Evolutionary conservation across 371 early-diverging fungal species (phyloP).

Genomic region (Rhizopus arrhizus): DNA sequence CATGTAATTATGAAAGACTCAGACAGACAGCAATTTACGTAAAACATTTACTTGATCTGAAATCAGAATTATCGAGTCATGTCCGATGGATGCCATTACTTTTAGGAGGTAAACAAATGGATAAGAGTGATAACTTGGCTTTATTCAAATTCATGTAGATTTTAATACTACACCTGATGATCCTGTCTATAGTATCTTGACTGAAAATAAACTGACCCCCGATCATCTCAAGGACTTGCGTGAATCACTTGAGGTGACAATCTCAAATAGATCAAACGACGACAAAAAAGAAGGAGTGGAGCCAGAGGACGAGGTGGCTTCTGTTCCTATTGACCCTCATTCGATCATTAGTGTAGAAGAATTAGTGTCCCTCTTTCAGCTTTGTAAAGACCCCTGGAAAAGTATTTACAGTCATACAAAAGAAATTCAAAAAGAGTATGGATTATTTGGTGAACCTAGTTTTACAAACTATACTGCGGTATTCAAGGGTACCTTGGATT

Average conservation of each 20-base stretch:
- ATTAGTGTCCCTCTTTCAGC: conserved; percentile 26
- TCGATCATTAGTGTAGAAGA: neutral
- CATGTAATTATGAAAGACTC: conserved; percentile 58
- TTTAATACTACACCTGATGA: conserved; percentile 61
- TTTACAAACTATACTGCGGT: conserved; percentile 56
- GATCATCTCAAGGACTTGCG: conserved; percentile 28
- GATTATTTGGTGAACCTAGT: conserved; percentile 49
- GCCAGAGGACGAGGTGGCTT: conserved; percentile 2
- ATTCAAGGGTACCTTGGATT: conserved; percentile 60
- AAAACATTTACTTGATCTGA: conserved; percentile 26
- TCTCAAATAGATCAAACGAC: neutral
- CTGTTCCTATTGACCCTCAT: neutral
- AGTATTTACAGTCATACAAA: conserved; percentile 42
- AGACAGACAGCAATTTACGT: conserved; percentile 50
- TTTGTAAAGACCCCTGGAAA: conserved; percentile 28
- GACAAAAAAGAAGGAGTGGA: conserved; percentile 16
- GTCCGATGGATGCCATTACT: conserved; percentile 32
- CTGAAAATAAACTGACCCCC: conserved; percentile 14
- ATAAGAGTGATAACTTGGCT: neutral
- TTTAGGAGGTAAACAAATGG: conserved; percentile 29
- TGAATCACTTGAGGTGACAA: conserved; percentile 18
- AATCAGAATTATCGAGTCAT: conserved; percentile 7
- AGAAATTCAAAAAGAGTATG: conserved; percentile 16
- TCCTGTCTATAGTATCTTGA: conserved; percentile 42
- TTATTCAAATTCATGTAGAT: conserved; percentile 28